Evolutionary conservation across 495 filamentous ascomycete genomes (phyloP), one percentile per base, ranked within the genome.

Genomic region (Xylaria nigripes): DNA sequence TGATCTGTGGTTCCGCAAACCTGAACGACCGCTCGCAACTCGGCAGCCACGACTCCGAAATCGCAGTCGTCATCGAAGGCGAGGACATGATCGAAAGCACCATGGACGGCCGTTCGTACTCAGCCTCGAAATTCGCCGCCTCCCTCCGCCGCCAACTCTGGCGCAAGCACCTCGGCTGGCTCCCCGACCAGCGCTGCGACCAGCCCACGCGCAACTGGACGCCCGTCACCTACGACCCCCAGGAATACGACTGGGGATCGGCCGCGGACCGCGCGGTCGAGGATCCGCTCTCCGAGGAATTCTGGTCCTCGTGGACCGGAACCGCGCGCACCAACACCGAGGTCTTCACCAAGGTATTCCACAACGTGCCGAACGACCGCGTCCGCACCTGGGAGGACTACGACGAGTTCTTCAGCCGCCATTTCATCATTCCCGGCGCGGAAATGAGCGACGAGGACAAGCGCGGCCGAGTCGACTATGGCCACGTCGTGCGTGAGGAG

Each of bases 1-100:
- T 90, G 25, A 91, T 97, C 66, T 89, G 86, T 70, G 92, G 92
- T 45, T 92, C 87, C 0, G 92, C 92, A 30, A 97, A 97, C 68
- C 70, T 97, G 40, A 97, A 97, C 71, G 92, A 97, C 70, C 86
- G 92, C 57, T 92, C 87, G 19, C 92, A 97, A 68, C 78, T 95
- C 15, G 92, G 92, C 16, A 76, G 79, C 51, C 89, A 93, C 70
- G 89, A 95, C 69, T 87, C 84, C 5, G 87, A 91, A 56, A 89
- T 91, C 56, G 87, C 87, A n/a, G 76, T 89, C 48, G 68, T 90
- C 38, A 83, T 94, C 58, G 84, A 90, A 63, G 92, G 95, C 68
- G 81, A 78, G 2, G 83, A 81, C 1, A 77, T 81, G 0, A 66
- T 96, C 4, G 75, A 81, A 12, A 85, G 82, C 6, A 68, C 51